Evolutionary conservation across 2,329 filamentous ascomycete genomes (phyloP).

Genomic region (Pestalotiopsis sp.): DNA sequence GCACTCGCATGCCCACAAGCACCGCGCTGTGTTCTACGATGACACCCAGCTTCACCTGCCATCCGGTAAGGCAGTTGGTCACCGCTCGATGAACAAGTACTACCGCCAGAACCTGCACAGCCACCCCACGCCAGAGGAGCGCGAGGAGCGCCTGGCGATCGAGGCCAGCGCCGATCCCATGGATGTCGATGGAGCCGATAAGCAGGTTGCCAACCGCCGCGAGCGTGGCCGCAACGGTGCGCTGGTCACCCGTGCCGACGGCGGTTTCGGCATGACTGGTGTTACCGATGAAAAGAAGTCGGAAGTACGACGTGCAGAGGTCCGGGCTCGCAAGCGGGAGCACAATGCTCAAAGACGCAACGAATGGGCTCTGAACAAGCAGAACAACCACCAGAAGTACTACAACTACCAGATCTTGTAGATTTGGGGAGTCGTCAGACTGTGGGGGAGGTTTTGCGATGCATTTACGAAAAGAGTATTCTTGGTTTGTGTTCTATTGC

Average conservation of each 20-base stretch:
- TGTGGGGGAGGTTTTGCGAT: neutral
- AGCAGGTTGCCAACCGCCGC: slow-evolving; percentile 38
- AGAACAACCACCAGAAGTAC: slow-evolving; percentile 72
- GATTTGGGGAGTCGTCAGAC: neutral
- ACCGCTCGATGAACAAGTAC: slow-evolving; percentile 84
- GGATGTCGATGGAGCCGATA: slow-evolving; percentile 35
- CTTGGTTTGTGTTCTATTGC: neutral
- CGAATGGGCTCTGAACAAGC: slow-evolving; percentile 72
- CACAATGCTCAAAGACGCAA: slow-evolving; percentile 64
- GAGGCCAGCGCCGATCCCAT: slow-evolving; percentile 43
- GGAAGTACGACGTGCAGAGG: slow-evolving; percentile 67
- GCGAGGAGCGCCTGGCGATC: slow-evolving; percentile 67
- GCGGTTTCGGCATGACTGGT: slow-evolving; percentile 81
- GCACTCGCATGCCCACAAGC: slow-evolving; percentile 82
- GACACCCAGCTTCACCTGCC: slow-evolving; percentile 94
- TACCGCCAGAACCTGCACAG: slow-evolving; percentile 90
- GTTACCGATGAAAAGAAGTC: slow-evolving; percentile 76
- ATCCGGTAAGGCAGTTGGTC: slow-evolving; percentile 84
- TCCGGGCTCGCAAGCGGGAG: slow-evolving; percentile 68
- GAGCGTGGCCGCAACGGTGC: slow-evolving; percentile 51
- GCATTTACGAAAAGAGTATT: neutral
- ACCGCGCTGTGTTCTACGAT: slow-evolving; percentile 81
- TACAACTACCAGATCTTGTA: slow-evolving; percentile 53
- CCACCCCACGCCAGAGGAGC: slow-evolving; percentile 79
- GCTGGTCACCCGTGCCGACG: slow-evolving; percentile 69